Base-by-base conservation (phyloP, 495 filamentous ascomycete species). In the Talaromyces thailandensis region DNA sequence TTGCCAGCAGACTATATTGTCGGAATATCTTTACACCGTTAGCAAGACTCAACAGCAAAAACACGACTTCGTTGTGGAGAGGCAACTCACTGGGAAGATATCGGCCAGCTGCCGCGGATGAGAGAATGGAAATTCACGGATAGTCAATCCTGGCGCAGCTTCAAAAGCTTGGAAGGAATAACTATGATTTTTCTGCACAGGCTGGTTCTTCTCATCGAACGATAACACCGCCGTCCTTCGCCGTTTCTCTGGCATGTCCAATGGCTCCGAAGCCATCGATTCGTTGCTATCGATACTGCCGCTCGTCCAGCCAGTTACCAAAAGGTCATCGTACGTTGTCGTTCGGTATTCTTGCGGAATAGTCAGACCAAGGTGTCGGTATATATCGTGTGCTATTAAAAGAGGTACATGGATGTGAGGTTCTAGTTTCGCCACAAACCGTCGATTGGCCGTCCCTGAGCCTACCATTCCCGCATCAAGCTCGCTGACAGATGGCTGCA, bases 71-170 rank as follows among this genome's bases (percentile, higher is more conserved):
- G n/a, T n/a, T 64, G 24, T 45, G 9, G 7, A 60, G 31, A 21
- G 26, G 18, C 8, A 25, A 62, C 74, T 56, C 72, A 80, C 77
- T 16, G 88, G 91, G 25, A 97, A 77, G 59, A 96, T 85, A 43
- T 82, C 82, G 26, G 93, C 75, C 14, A 98, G 75, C 68, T 97
- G 92, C 57, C 87, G 83, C 2, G 94, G 94, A 69, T 98, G 94
- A 1, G 86, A 84, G 66, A 98, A 96, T 1, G 90, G 87, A 8
- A 97, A 74, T 23, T 89, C 82, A 40, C 81, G 82, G 25, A 98
- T 70, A 2, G 80, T 81, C 37, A 85, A 79, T 4, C 88, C 89
- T 56, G 83, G 87, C 16, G 89, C 85, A 2, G 84, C 79, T 63
- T 90, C 88, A 58, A 88, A 81, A 2, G 90, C 80, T 63, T 84